Conservation (phyloP, 2,329 filamentous ascomycete genomes). For the Colletotrichum sp. region DNA sequence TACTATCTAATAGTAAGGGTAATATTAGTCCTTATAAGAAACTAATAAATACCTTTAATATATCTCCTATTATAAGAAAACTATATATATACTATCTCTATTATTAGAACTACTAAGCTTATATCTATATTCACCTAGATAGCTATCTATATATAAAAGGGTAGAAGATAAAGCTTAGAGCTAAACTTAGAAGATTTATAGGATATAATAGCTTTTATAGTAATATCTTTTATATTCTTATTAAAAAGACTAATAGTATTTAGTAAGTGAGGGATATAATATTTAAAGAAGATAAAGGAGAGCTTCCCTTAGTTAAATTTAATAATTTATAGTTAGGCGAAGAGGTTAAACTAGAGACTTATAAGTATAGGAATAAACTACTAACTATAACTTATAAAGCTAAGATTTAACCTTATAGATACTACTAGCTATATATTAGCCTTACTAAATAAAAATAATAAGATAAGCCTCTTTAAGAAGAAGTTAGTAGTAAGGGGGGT, state of each 20-base stretch:
- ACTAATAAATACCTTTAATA: background rate
- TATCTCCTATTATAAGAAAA: background rate
- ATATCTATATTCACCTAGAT: background rate
- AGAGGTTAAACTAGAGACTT: background rate
- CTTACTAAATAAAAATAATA: background rate
- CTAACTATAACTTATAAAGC: background rate
- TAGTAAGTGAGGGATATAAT: background rate
- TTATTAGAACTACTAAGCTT: background rate
- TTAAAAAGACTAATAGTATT: background rate
- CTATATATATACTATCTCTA: background rate
- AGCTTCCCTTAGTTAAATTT: background rate
- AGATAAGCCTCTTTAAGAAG: background rate
- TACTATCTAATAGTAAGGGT: background rate
- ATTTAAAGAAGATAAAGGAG: background rate
- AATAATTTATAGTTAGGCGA: background rate
- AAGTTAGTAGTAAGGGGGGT: background rate
- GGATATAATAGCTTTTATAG: background rate
- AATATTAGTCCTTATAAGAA: background rate
- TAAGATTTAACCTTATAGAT: background rate
- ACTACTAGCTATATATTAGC: background rate
- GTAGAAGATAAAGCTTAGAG: background rate
- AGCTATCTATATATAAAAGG: background rate
- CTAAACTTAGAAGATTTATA: background rate
- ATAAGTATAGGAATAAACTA: background rate
- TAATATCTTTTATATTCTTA: background rate